Evolutionary conservation across 2,329 filamentous ascomycete genomes (phyloP).

Genomic region (Penicillium sp.): DNA sequence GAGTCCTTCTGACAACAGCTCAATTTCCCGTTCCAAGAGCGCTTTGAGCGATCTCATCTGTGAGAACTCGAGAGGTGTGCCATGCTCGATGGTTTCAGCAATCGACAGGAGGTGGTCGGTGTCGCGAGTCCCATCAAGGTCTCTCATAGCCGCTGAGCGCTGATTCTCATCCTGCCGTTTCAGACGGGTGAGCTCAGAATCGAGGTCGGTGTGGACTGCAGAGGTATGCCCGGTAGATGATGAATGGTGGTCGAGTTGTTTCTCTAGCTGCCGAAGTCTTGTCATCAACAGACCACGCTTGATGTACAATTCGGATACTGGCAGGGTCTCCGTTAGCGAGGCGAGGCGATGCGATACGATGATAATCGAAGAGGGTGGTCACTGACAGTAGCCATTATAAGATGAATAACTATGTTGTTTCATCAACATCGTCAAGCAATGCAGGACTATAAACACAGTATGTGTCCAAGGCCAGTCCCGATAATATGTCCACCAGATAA

Average conservation of each 20-base stretch:
- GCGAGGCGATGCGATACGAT: too few relatives aligned
- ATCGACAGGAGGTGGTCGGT: slow-evolving; percentile 61
- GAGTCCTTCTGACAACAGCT: slow-evolving; percentile 63
- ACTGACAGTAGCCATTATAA: slow-evolving; percentile 67
- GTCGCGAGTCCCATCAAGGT: slow-evolving; percentile 19
- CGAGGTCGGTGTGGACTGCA: background rate
- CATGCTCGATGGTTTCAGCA: slow-evolving; percentile 60
- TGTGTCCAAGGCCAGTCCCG: slow-evolving; percentile 82
- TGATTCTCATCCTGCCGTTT: slow-evolving; percentile 41
- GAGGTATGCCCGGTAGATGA: background rate
- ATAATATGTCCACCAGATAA: slow-evolving; percentile 65
- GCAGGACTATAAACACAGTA: slow-evolving; percentile 69
- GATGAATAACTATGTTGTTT: slow-evolving; percentile 72
- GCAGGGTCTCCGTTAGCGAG: background rate
- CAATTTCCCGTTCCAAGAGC: slow-evolving; percentile 67
- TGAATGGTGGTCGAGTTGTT: background rate
- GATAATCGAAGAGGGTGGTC: background rate
- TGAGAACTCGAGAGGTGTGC: slow-evolving; percentile 50
- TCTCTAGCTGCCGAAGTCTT: slow-evolving; percentile 11
- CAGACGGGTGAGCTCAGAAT: slow-evolving; percentile 7
- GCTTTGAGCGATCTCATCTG: slow-evolving; percentile 63
- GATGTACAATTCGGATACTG: slow-evolving; percentile 59
- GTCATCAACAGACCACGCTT: slow-evolving; percentile 38
- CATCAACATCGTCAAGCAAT: slow-evolving; percentile 75
- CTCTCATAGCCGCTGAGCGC: slow-evolving; percentile 29